Conservation (phyloP, 495 filamentous ascomycete genomes). For the Xylaria castorea region DNA sequence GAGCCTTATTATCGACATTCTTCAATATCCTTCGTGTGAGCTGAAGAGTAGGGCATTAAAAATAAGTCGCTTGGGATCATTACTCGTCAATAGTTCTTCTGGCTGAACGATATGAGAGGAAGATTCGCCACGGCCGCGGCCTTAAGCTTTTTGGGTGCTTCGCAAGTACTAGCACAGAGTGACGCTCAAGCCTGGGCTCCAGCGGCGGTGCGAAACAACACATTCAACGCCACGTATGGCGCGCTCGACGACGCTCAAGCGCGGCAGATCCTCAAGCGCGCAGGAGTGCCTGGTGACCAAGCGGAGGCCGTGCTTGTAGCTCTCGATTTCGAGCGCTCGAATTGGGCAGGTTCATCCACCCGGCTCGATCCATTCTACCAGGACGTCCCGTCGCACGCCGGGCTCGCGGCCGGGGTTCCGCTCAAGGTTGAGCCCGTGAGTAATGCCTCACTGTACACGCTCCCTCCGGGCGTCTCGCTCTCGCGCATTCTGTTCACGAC, state of each 20-base stretch:
- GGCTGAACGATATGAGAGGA: not conserved
- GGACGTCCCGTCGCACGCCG: slow-evolving; percentile 31
- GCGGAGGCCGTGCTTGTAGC: not conserved
- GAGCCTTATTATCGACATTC: not conserved
- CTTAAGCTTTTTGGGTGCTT: not conserved
- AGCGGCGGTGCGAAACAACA: not conserved
- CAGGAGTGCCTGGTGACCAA: slow-evolving; percentile 1
- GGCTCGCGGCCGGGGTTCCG: not conserved
- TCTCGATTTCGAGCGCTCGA: slow-evolving; percentile 12
- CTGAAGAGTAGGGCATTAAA: not conserved
- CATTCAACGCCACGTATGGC: not conserved
- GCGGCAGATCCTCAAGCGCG: not conserved
- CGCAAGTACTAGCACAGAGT: not conserved
- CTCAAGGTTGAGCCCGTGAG: not conserved
- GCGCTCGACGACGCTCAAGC: not conserved
- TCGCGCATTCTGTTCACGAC: slow-evolving; percentile 53
- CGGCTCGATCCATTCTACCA: slow-evolving; percentile 11
- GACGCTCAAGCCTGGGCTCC: not conserved
- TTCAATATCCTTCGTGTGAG: not conserved
- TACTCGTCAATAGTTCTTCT: not conserved
- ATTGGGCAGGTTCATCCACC: slow-evolving; percentile 4
- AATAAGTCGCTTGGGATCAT: not conserved
- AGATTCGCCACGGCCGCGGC: not conserved
- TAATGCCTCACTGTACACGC: not conserved
- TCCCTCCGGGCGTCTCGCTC: slow-evolving; percentile 27